These are phyloP conservation scores for Acanthamoeba royreba DNA, from an alignment of 208 protist species.

Conservation along the genomic window DNA sequence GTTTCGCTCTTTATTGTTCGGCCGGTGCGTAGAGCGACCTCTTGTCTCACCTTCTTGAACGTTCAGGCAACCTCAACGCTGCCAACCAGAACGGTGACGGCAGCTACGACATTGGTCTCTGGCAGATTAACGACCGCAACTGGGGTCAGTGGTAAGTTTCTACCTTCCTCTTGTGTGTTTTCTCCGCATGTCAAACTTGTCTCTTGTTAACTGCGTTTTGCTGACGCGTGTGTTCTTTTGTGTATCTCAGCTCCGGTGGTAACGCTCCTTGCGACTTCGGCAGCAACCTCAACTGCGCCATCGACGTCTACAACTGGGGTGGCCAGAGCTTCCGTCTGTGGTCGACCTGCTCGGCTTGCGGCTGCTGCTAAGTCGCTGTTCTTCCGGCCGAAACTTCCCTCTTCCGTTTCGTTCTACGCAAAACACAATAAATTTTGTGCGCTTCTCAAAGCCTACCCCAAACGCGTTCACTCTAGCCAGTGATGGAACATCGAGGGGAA, in stretches of 20 bases:
- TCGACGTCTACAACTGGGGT: not conserved
- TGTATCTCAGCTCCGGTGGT: not conserved
- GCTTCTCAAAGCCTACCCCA: too few species aligned
- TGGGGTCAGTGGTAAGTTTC: constrained; percentile 30
- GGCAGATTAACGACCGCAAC: constrained; percentile 53
- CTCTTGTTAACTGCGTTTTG: not conserved
- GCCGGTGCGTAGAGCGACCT: not conserved
- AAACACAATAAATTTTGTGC: too few species aligned
- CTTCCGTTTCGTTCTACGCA: too few species aligned
- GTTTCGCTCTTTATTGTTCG: not conserved
- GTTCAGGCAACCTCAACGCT: not conserved
- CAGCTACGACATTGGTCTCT: constrained; percentile 54
- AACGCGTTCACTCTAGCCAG: too few species aligned
- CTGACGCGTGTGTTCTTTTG: not conserved
- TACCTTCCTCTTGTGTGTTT: not conserved
- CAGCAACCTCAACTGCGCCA: not conserved
- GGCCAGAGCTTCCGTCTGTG: not conserved
- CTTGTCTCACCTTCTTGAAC: not conserved
- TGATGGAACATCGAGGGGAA: too few species aligned
- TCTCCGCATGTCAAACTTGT: not conserved
- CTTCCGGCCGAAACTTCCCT: too few species aligned
- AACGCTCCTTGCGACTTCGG: not conserved
- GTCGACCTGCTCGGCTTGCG: not conserved
- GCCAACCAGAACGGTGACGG: constrained; percentile 46
- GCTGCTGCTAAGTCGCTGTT: not conserved